Conservation (phyloP, 2,329 filamentous ascomycete genomes). For the Colletotrichum sp. region DNA sequence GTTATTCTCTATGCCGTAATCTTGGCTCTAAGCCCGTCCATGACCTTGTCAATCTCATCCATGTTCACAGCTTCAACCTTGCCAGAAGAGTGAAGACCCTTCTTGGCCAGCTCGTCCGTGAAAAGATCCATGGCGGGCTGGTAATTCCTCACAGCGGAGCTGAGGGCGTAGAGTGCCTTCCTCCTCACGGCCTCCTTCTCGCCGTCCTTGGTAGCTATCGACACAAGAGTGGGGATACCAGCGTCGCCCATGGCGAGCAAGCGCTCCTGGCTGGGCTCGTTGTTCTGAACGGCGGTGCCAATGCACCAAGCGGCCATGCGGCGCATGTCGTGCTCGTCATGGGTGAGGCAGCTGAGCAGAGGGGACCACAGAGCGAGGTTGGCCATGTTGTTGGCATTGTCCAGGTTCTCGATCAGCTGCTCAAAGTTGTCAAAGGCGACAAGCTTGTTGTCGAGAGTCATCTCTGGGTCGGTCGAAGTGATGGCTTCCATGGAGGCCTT, state of each 20-base stretch:
- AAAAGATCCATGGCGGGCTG: constrained; percentile 80
- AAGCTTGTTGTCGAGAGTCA: constrained; percentile 77
- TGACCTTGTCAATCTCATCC: constrained; percentile 81
- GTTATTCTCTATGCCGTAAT: constrained; percentile 25
- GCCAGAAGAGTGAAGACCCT: constrained; percentile 57
- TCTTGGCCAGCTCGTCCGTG: constrained; percentile 63
- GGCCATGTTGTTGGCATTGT: constrained; percentile 96
- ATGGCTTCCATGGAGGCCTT: constrained; percentile 81
- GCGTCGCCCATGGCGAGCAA: constrained; percentile 58
- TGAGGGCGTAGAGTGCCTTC: constrained; percentile 90
- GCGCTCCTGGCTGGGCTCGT: constrained; percentile 81
- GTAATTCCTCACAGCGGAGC: constrained; percentile 85
- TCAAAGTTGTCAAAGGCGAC: constrained; percentile 95
- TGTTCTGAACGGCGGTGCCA: constrained; percentile 96
- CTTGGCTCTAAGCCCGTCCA: constrained; percentile 64
- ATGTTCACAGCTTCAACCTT: constrained; percentile 85
- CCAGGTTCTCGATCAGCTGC: constrained; percentile 87
- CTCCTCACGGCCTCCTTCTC: constrained; percentile 71
- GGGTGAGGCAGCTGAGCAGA: constrained; percentile 72
- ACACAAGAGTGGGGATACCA: constrained; percentile 73
- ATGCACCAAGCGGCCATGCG: constrained; percentile 93
- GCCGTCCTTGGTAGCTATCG: constrained; percentile 65
- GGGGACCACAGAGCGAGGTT: constrained; percentile 82
- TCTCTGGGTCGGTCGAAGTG: constrained; percentile 62
- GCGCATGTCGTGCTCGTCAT: constrained; percentile 74